phyloP scores from a whole-genome alignment of 768 basidiomycete species.

The Pleurotus ostreatus region DNA sequence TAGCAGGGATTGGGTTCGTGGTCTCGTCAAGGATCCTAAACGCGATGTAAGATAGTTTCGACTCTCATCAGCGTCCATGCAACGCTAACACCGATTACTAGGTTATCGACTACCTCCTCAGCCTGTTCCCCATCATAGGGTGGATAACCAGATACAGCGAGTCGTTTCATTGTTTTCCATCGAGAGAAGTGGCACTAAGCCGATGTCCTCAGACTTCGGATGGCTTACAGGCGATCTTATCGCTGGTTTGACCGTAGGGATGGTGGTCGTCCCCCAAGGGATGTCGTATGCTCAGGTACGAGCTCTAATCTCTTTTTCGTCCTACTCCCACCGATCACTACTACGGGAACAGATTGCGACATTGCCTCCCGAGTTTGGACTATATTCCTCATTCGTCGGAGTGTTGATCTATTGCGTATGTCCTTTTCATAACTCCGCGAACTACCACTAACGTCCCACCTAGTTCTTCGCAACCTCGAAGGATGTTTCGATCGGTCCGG shows the following conservation, averaged over 20 bases:
- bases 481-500: constrained; percentile 99
- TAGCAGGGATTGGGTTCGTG: constrained; percentile 47
- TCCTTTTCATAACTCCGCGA: constrained; percentile 1
- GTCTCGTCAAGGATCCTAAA: constrained; percentile 40
- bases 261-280: constrained; percentile 92
- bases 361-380: constrained; percentile 81
- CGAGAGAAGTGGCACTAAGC: not conserved
- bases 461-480: constrained; percentile 96
- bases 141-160: constrained; percentile 89
- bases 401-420: constrained; percentile 79
- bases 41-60: constrained; percentile 35
- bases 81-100: constrained; percentile 21
- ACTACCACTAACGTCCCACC: constrained; percentile 1
- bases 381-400: constrained; percentile 93
- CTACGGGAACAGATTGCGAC: constrained; percentile 61
- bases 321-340: not conserved
- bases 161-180: constrained; percentile 16
- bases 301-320: not conserved
- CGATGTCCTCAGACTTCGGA: constrained; percentile 48
- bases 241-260: constrained; percentile 90
- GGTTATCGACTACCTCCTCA: constrained; percentile 59
- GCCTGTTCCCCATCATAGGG: constrained; percentile 78
- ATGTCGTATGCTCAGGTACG: constrained; percentile 83
- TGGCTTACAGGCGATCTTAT: constrained; percentile 88
- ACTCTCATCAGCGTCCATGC: too few species aligned